Evolutionary conservation across 2,329 filamentous ascomycete species (phyloP).

Genomic region (Botrytis cinerea): DNA sequence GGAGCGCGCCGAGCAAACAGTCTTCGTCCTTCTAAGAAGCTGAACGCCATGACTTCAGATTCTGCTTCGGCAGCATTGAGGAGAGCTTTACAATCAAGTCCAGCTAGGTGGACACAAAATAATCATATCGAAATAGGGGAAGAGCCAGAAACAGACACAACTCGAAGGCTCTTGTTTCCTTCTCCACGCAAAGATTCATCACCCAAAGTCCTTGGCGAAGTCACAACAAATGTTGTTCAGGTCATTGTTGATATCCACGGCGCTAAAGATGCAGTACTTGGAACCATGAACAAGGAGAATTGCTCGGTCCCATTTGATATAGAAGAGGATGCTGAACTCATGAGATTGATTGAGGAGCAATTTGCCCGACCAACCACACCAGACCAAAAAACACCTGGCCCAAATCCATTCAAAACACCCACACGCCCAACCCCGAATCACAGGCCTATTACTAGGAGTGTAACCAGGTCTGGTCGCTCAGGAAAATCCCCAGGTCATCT

Average conservation of each 20-base stretch:
- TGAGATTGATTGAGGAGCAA: constrained; percentile 41
- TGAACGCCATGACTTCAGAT: constrained; percentile 40
- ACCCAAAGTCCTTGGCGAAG: constrained; percentile 61
- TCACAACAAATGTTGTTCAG: constrained; percentile 55
- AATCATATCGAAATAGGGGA: constrained; percentile 56
- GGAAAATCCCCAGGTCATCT: constrained; percentile 38
- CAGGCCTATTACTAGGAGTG: constrained; percentile 40
- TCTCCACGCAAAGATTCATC: constrained; percentile 69
- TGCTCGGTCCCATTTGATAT: constrained; percentile 30
- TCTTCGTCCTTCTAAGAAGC: constrained; percentile 35
- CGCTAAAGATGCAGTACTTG: constrained; percentile 33
- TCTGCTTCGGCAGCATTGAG: constrained; percentile 39
- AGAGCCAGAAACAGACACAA: constrained; percentile 54
- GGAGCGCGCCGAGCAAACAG: constrained; percentile 35
- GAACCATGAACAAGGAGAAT: constrained; percentile 40
- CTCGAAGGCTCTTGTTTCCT: constrained; percentile 73
- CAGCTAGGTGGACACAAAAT: constrained; percentile 50
- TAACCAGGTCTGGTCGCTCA: constrained; percentile 38
- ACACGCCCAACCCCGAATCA: constrained; percentile 41
- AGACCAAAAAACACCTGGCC: constrained; percentile 28
- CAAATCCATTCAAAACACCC: constrained; percentile 42
- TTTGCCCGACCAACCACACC: constrained; percentile 40
- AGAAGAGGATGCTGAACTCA: constrained; percentile 38
- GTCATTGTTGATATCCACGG: constrained; percentile 45
- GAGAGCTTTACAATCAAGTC: constrained; percentile 43